phyloP scores from a whole-genome alignment of 202 grass and related monocot species.

The Setaria italica region DNA sequence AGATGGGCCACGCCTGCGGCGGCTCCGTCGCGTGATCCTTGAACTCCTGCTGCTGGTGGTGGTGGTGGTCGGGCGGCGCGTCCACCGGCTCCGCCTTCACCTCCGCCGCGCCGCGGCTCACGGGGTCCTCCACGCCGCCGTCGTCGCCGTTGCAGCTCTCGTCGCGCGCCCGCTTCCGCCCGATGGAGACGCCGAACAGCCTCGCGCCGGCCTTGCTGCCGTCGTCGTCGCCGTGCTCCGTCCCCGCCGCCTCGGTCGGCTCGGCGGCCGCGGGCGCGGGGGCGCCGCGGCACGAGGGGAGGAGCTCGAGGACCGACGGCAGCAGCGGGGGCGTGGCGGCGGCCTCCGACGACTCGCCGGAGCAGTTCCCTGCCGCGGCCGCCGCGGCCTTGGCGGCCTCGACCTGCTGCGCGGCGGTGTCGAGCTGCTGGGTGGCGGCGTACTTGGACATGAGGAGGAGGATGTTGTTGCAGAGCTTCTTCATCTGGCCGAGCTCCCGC shows the following conservation, averaged over 20 bases:
- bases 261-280: not conserved
- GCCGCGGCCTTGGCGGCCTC: not conserved
- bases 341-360: constrained; percentile 38
- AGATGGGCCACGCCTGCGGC: constrained; percentile 58
- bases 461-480: constrained; percentile 88
- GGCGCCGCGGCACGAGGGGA: constrained; percentile 48
- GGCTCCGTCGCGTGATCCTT: not conserved
- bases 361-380: constrained; percentile 13
- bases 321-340: not conserved
- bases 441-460: constrained; percentile 74
- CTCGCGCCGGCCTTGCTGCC: constrained; percentile 44
- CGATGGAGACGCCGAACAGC: constrained; percentile 84
- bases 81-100: constrained; percentile 65
- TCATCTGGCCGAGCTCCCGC: constrained; percentile 81
- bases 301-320: constrained; percentile 57
- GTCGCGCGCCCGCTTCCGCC: constrained; percentile 57
- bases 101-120: not conserved
- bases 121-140: not conserved
- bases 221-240: constrained; percentile 36
- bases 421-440: constrained; percentile 48
- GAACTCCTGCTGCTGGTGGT: not conserved
- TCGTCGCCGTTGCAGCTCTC: constrained; percentile 46
- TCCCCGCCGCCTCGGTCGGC: not conserved
- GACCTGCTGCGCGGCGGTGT: constrained; percentile 41
- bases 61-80: not conserved